Evolutionary conservation across 768 basidiomycete species (phyloP), one percentile per base, ranked within the genome.

Genomic region (Amanita pseudoporphyria): DNA sequence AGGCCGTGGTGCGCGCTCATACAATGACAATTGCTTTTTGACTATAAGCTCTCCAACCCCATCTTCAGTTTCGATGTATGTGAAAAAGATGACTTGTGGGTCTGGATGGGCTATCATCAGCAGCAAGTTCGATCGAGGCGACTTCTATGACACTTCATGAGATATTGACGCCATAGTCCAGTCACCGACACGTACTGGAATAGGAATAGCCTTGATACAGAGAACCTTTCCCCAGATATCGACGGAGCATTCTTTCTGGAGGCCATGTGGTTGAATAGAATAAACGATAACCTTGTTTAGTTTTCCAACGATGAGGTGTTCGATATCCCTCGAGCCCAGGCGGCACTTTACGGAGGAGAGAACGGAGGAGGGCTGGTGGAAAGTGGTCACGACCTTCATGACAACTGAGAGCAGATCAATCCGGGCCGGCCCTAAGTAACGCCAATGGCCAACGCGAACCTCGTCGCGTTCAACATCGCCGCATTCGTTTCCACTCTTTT

Each of bases 101-200:
- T 85, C 78, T 1, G 87, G 87, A 56, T 88, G 86, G 52, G 85
- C 85, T 0, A 84, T 74, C 59, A 90, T 71, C 28, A 87, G 71
- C 18, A 87, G 61, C 12, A 90, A 57, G 58, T 79, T 79, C 24
- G 71, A 71, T 55, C 65, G 68, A 31, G 57, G 53, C 37, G 67
- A 67, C 49, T 66, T 68, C 66, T 60, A 53, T 36, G 21, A 43
- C 45, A 31, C 57, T 54, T 52, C 56, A 47, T 37, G 9, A 47
- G n/a, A 36, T 1, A 49, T n/a, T 44, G 52, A 39, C 46, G 42
- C 35, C 33, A 18, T 28, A 44, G 38, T 45, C 13, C 35, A 37
- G 40, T 13, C 10, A 36, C 28, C 35, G 51, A 48, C 21, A 65
- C 72, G 58, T 59, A 85, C 85, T 57, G 65, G 58, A 32, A 74